Percentiles rank a stretch among this genome's conserved stretches.
These are phyloP conservation scores for Hylodesmum podocarpum DNA, from an alignment of 306 rosid species.

Conservation along the genomic window DNA sequence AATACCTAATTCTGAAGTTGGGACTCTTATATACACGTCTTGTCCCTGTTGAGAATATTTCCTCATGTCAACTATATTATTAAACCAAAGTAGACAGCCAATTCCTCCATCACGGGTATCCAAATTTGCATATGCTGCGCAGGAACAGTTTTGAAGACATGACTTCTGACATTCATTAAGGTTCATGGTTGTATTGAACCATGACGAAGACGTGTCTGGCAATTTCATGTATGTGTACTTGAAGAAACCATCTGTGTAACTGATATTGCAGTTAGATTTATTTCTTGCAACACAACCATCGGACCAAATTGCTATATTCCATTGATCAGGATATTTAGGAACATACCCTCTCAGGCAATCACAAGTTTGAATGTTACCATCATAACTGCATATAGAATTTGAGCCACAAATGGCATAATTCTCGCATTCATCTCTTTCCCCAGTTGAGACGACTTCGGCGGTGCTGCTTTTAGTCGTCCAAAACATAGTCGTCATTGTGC, in stretches of 20 bases:
- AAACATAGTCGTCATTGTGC: background rate
- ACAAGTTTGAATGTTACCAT: background rate
- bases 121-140: slow-evolving; percentile 20
- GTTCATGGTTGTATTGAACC: background rate
- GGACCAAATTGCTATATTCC: background rate
- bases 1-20: background rate
- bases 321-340: background rate
- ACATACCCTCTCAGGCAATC: slow-evolving; percentile 14
- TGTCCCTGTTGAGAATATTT: background rate
- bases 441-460: rapidly evolving
- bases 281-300: background rate
- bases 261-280: background rate
- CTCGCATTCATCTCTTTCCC: background rate
- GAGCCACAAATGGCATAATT: slow-evolving; percentile 10
- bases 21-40: background rate
- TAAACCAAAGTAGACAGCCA: slow-evolving; percentile 40
- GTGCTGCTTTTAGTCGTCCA: background rate
- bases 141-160: slow-evolving; percentile 30
- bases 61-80: slow-evolving; percentile 21
- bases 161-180: slow-evolving; percentile 14
- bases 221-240: slow-evolving; percentile 2
- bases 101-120: slow-evolving; percentile 2
- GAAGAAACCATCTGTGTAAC: background rate
- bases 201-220: slow-evolving; percentile 35
- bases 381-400: background rate